Percentiles rank a stretch among this genome's conserved stretches.
These are phyloP conservation scores for Monsonia emarginata DNA, from an alignment of 441 rosid species.

Conservation along the genomic window DNA sequence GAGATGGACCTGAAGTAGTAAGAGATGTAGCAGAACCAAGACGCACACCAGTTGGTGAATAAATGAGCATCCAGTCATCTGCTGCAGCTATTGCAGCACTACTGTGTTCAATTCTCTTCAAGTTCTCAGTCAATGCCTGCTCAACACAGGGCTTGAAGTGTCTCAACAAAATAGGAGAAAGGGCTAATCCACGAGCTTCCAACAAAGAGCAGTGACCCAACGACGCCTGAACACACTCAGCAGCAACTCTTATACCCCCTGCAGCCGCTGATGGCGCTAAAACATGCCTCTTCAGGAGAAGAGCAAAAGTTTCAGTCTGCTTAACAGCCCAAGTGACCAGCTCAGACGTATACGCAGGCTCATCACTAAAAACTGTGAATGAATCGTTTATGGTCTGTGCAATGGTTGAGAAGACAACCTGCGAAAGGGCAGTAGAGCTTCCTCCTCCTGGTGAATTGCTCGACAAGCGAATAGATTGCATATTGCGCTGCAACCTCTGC, in stretches of 20 bases:
- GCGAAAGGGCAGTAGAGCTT: conserved; percentile 90
- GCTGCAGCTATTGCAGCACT: conserved; percentile 98
- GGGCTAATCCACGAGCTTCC: conserved; percentile 89
- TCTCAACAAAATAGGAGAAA: conserved; percentile 74
- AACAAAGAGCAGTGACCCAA: conserved; percentile 93
- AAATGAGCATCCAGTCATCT: conserved; percentile 87
- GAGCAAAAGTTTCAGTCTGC: conserved; percentile 78
- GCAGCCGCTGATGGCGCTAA: conserved; percentile 96
- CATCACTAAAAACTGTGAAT: conserved; percentile 64
- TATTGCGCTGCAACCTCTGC: conserved; percentile 68
- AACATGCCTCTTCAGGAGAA: conserved; percentile 88
- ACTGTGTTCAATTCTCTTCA: conserved; percentile 91
- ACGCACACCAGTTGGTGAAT: conserved; percentile 48
- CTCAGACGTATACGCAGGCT: conserved; percentile 82
- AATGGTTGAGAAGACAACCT: conserved; percentile 85
- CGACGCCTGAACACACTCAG: conserved; percentile 96
- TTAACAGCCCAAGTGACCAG: conserved; percentile 95
- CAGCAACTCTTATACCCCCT: conserved; percentile 96
- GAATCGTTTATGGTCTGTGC: conserved; percentile 91
- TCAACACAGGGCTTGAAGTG: conserved; percentile 91
- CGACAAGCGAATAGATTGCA: conserved; percentile 72
- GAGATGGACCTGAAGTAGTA: conserved; percentile 42
- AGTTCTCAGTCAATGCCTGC: conserved; percentile 84
- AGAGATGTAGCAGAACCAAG: conserved; percentile 47
- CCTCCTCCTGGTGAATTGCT: conserved; percentile 94